Percentiles rank a stretch among this genome's conserved stretches.
These are phyloP conservation scores for Talaromyces rugulosus DNA, from an alignment of 2,329 filamentous ascomycete species.

Conservation along the genomic window DNA sequence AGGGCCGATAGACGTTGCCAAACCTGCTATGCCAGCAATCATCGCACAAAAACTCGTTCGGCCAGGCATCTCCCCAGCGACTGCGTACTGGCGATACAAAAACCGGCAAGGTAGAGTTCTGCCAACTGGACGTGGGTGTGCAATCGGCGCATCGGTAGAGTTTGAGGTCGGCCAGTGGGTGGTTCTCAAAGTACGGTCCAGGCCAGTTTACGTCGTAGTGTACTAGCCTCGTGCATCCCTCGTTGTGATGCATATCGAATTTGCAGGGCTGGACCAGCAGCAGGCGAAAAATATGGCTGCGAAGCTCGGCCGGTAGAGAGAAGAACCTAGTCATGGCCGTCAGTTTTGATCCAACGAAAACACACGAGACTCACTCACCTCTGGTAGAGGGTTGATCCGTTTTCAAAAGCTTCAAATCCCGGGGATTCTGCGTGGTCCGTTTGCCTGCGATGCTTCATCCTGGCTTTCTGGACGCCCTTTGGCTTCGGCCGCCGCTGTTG, in stretches of 20 bases:
- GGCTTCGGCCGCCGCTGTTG: neutral
- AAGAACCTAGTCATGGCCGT: neutral
- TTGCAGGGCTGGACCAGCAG: neutral
- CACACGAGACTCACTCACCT: neutral
- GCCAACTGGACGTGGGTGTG: neutral
- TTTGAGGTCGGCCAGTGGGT: neutral
- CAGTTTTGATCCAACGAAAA: neutral
- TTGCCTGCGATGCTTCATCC: neutral
- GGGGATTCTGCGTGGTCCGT: neutral
- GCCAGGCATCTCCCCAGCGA: conserved; percentile 10
- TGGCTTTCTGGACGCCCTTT: neutral
- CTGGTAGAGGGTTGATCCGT: neutral
- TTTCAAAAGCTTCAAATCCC: neutral
- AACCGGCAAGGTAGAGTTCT: neutral
- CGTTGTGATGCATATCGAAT: neutral
- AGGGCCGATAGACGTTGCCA: conserved; percentile 5
- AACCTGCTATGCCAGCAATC: conserved; percentile 13
- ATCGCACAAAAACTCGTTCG: conserved; percentile 15
- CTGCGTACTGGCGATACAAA: conserved; percentile 14
- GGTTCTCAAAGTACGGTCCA: neutral
- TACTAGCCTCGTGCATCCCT: neutral
- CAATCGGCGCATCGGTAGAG: neutral
- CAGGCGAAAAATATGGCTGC: neutral
- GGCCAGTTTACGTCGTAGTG: neutral
- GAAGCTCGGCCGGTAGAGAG: neutral